phyloP scores from a whole-genome alignment of 2,329 filamentous ascomycete genomes.

The Aphanocladium album region DNA sequence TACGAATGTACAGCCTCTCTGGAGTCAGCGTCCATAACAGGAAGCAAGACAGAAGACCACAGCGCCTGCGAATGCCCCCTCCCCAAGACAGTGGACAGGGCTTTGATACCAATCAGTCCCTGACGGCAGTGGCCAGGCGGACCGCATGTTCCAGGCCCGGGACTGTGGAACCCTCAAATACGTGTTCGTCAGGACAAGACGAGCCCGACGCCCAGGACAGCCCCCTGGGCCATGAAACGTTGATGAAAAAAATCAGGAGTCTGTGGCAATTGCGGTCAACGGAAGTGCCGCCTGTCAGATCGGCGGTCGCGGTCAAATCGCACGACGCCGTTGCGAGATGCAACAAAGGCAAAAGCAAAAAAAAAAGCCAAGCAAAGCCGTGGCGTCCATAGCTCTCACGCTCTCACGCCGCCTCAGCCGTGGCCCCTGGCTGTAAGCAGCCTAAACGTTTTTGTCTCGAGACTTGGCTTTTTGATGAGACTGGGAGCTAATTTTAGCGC shows the following conservation, averaged over 20 bases:
- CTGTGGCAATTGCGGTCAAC: background rate
- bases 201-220: background rate
- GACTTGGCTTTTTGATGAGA: slow-evolving; percentile 2
- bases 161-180: background rate
- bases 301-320: background rate
- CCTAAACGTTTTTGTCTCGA: background rate
- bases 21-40: background rate
- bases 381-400: too few species aligned
- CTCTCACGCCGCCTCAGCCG: too few species aligned
- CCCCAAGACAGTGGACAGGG: background rate
- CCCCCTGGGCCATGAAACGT: background rate
- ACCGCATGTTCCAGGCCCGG: slow-evolving; percentile 3
- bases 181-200: slow-evolving; percentile 3
- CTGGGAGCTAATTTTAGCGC: slow-evolving; percentile 7
- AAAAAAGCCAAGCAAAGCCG: background rate
- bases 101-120: slow-evolving; percentile 4
- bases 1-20: slow-evolving; percentile 4
- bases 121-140: background rate
- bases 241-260: background rate
- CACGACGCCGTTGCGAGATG: background rate
- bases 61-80: background rate
- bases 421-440: too few species aligned
- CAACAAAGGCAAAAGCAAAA: background rate
- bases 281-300: background rate
- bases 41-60: background rate